These are phyloP conservation scores for Puccinia polysora DNA, from an alignment of 1,284 basidiomycete genomes.

Conservation along the genomic window DNA sequence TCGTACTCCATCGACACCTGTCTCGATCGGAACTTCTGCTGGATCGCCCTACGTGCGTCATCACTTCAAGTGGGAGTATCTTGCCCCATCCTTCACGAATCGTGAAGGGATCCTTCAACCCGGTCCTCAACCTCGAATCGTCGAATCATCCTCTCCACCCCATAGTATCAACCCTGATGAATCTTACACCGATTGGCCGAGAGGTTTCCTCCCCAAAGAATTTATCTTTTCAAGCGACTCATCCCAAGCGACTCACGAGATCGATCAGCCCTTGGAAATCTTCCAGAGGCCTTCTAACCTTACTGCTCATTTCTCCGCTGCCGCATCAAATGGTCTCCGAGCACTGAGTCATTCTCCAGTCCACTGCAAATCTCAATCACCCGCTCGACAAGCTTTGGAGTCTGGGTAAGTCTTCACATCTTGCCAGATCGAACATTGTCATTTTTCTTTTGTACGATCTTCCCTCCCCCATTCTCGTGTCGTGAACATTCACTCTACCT, in stretches of 20 bases:
- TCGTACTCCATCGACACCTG: slow-evolving; percentile 17
- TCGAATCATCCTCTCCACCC: slow-evolving; percentile 34
- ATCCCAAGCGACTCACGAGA: neutral
- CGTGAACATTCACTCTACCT: too few species aligned
- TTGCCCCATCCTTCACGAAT: neutral
- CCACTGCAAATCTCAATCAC: slow-evolving; percentile 1
- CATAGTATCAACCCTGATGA: slow-evolving; percentile 10
- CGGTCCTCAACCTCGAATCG: slow-evolving; percentile 18
- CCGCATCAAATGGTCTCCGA: neutral
- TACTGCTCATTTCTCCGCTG: neutral
- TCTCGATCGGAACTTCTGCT: neutral
- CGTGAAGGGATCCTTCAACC: slow-evolving; percentile 6
- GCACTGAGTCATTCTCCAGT: slow-evolving; percentile 7
- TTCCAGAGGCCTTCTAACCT: neutral
- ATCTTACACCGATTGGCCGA: neutral
- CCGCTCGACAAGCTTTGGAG: slow-evolving; percentile 12
- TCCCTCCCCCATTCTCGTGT: too few species aligned
- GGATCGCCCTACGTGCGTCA: slow-evolving; percentile 30
- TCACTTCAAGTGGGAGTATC: slow-evolving; percentile 39
- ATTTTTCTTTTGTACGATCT: neutral
- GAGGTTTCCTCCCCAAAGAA: neutral
- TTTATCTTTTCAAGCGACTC: neutral
- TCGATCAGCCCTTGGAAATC: neutral
- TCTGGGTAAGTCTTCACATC: slow-evolving; percentile 10
- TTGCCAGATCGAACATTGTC: neutral